Conservation (phyloP, 148 eudicot genomes). For the Silene conica region DNA sequence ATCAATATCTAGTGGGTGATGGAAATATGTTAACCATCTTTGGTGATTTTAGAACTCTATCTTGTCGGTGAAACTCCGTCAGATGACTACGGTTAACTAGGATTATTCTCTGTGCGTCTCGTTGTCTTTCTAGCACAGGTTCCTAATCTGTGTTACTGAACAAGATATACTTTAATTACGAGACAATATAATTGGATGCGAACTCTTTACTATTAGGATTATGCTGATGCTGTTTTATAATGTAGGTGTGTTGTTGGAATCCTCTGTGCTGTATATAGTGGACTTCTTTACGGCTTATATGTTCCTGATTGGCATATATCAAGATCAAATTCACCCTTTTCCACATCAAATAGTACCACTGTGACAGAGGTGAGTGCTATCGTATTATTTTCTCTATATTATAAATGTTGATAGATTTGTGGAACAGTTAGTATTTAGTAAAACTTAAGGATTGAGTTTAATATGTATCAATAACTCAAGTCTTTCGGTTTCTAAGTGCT, state of each 20-base stretch:
- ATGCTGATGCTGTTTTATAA: constrained; percentile 18
- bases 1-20: not conserved
- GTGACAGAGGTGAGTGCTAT: constrained; percentile 35
- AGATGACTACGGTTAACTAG: not conserved
- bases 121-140: not conserved
- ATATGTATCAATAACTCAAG: not conserved
- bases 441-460: not conserved
- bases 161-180: not conserved
- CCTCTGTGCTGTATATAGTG: constrained; percentile 45
- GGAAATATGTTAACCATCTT: not conserved
- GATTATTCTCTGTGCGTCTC: not conserved
- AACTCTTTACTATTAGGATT: not conserved
- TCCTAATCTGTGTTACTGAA: not conserved
- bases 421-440: not conserved
- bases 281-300: constrained; percentile 57
- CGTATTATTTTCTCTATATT: not conserved
- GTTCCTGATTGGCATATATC: constrained; percentile 77
- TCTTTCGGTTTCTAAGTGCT: not conserved
- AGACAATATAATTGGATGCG: not conserved
- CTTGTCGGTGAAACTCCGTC: not conserved
- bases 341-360: constrained; percentile 33
- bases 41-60: not conserved
- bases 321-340: constrained; percentile 29
- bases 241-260: constrained; percentile 47
- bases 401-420: not conserved